A percentile compares a stretch with the other conserved stretches of the same genome.
These are phyloP conservation scores for Rhizophora apiculata DNA, from an alignment of 345 rosid species.

Conservation along the genomic window DNA sequence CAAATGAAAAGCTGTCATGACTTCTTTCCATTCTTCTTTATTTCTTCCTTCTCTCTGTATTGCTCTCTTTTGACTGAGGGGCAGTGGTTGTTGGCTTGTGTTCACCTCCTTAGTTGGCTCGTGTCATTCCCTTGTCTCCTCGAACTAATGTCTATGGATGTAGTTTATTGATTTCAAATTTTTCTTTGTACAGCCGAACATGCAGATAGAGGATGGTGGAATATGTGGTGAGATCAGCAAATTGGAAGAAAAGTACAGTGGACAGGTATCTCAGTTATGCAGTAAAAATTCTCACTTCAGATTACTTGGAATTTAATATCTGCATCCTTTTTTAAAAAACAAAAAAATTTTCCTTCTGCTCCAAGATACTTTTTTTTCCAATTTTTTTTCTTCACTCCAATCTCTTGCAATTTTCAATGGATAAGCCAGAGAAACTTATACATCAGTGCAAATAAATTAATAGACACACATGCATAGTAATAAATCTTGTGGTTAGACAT, in stretches of 20 bases:
- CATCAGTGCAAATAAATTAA: neutral
- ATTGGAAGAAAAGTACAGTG: slow-evolving; percentile 55
- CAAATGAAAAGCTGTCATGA: neutral
- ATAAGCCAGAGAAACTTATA: neutral
- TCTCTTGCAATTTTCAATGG: neutral
- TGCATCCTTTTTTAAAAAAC: neutral
- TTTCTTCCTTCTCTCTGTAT: neutral
- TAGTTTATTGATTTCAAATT: slow-evolving; percentile 16
- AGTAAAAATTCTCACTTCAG: slow-evolving; percentile 3
- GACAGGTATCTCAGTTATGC: slow-evolving; percentile 52
- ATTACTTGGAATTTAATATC: slow-evolving; percentile 3
- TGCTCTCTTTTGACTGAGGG: too few species aligned
- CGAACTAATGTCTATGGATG: neutral
- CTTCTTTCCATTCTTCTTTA: neutral
- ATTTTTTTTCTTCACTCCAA: slow-evolving; percentile 4
- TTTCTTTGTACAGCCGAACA: slow-evolving; percentile 46
- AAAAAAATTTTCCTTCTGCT: neutral
- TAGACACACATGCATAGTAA: neutral
- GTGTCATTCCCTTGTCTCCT: too few species aligned
- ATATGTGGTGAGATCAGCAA: slow-evolving; percentile 51
- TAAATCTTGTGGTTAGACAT: neutral
- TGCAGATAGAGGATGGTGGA: slow-evolving; percentile 55
- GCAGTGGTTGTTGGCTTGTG: too few species aligned
- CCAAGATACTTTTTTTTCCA: neutral
- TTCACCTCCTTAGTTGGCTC: too few species aligned